These are phyloP conservation scores for Aspergillaceae sp. DNA, from an alignment of 2,329 filamentous ascomycete genomes.

Conservation along the genomic window DNA sequence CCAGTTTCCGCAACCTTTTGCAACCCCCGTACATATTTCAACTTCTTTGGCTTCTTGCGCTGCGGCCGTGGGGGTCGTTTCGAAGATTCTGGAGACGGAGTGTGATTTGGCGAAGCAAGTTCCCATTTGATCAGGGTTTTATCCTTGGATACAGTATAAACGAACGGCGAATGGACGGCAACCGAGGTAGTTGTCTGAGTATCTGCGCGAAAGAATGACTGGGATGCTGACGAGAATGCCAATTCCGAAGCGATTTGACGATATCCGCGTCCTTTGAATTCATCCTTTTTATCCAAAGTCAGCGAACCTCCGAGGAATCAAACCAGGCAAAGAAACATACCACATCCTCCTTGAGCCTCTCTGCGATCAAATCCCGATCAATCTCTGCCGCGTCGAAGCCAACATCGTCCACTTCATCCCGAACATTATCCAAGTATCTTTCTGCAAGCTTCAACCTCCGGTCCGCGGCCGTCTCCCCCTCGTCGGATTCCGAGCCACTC, in stretches of 20 bases:
- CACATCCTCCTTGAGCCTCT: conserved; percentile 82
- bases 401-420: conserved; percentile 68
- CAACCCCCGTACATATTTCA: conserved; percentile 42
- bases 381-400: conserved; percentile 94
- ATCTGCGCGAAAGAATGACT: conserved; percentile 70
- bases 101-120: conserved; percentile 46
- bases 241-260: conserved; percentile 66
- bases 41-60: conserved; percentile 37
- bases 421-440: conserved; percentile 84
- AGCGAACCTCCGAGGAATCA: conserved; percentile 5
- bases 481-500: conserved; percentile 62
- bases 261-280: conserved; percentile 84
- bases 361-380: conserved; percentile 83
- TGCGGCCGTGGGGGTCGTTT: conserved; percentile 47
- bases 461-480: conserved; percentile 77
- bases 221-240: conserved; percentile 57
- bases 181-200: conserved; percentile 70
- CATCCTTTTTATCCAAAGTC: conserved; percentile 44
- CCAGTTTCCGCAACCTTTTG: conserved; percentile 31
- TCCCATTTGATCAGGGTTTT: conserved; percentile 81
- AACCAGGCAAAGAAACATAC: conserved; percentile 30
- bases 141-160: conserved; percentile 85
- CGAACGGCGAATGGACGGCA: conserved; percentile 67
- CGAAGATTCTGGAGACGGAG: conserved; percentile 43
- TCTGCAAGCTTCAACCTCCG: conserved; percentile 79